These are phyloP conservation scores for Rhytidiadelphus loreus DNA, from an alignment of 225 moss, liverwort and hornwort genomes.

Conservation along the genomic window DNA sequence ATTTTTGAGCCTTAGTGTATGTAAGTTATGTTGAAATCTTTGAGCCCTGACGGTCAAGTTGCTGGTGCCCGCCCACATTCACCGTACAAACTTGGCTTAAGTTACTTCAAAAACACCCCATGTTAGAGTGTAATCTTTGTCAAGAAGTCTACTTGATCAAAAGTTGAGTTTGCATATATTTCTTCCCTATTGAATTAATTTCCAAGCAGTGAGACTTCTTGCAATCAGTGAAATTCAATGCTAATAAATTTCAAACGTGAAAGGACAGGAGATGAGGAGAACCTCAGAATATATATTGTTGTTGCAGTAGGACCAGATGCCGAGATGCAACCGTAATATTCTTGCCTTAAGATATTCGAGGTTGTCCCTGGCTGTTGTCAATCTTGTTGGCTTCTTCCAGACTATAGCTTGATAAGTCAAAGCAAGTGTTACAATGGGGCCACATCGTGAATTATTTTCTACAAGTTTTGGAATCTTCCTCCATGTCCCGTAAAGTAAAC, in stretches of 20 bases:
- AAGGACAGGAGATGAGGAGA: neutral
- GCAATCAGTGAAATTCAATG: neutral
- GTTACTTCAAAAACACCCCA: neutral
- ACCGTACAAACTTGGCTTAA: neutral
- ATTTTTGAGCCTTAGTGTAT: neutral
- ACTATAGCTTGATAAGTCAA: neutral
- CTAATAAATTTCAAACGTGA: neutral
- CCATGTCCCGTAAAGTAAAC: neutral
- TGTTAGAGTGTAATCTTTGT: neutral
- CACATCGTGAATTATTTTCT: neutral
- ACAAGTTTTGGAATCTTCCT: neutral
- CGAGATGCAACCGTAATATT: neutral
- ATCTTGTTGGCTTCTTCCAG: neutral
- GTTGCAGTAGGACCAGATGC: neutral
- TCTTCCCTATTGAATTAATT: neutral
- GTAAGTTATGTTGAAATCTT: neutral
- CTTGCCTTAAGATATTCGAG: neutral
- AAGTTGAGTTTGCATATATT: neutral
- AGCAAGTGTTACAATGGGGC: neutral
- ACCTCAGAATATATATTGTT: neutral
- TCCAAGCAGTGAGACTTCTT: neutral
- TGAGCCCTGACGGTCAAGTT: neutral
- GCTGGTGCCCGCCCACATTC: neutral
- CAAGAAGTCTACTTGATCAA: neutral
- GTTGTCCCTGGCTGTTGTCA: neutral